phyloP scores from a whole-genome alignment of 176 grass and related monocot species.

The Cocos nucifera region DNA sequence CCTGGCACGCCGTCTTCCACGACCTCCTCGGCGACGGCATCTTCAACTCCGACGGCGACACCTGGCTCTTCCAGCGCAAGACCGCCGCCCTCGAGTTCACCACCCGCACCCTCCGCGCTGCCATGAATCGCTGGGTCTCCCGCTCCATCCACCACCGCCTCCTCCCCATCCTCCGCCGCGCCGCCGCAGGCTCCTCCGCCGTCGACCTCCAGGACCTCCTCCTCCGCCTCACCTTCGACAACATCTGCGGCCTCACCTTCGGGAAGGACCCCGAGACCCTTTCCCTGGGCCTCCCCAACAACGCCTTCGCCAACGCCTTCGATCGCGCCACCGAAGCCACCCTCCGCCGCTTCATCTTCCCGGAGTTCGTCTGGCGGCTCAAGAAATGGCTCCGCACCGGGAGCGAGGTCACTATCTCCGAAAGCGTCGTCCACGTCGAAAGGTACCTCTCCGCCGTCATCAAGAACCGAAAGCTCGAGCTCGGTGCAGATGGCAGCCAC shows the following conservation, averaged over 20 bases:
- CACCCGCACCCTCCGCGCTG: constrained; percentile 69
- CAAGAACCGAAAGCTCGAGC: constrained; percentile 78
- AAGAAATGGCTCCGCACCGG: constrained; percentile 77
- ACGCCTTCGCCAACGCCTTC: constrained; percentile 74
- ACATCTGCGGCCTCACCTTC: constrained; percentile 89
- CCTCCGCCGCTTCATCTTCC: constrained; percentile 86
- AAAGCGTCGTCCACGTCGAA: constrained; percentile 78
- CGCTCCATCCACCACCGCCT: constrained; percentile 70
- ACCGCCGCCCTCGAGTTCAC: constrained; percentile 95
- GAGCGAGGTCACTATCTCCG: constrained; percentile 67
- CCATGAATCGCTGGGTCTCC: constrained; percentile 87
- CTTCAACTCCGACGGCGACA: constrained; percentile 96
- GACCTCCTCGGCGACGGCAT: constrained; percentile 90
- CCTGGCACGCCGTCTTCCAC: constrained; percentile 78
- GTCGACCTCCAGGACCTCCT: constrained; percentile 93
- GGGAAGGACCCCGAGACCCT: constrained; percentile 93
- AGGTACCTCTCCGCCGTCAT: constrained; percentile 74
- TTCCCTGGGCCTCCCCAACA: constrained; percentile 56
- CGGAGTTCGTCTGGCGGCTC: constrained; percentile 72
- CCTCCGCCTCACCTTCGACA: constrained; percentile 89
- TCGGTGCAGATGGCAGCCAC: constrained; percentile 25
- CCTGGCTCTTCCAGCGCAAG: constrained; percentile 85
- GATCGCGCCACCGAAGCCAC: constrained; percentile 91
- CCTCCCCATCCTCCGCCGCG: constrained; percentile 59
- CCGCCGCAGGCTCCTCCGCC: background rate